A percentile compares a stretch with the other conserved stretches of the same genome.
These are phyloP conservation scores for Trichoderma koningiopsis DNA, from an alignment of 2,329 filamentous ascomycete species.

Conservation along the genomic window DNA sequence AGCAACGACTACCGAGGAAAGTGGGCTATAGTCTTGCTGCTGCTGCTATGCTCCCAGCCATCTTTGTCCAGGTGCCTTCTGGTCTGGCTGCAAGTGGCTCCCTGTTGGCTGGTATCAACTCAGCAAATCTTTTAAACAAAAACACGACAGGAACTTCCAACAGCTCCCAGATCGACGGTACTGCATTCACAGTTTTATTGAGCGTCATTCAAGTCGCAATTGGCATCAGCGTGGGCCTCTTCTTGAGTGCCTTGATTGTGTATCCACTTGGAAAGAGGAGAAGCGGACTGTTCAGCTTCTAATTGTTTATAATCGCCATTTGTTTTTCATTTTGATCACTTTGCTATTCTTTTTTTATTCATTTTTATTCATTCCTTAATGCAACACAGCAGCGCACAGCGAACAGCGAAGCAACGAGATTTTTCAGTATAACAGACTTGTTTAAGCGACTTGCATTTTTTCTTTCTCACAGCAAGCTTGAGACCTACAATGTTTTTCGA, in stretches of 20 bases:
- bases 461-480: background rate
- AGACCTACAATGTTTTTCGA: background rate
- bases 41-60: slow-evolving; percentile 81
- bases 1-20: slow-evolving; percentile 42
- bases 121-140: slow-evolving; percentile 56
- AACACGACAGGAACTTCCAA: slow-evolving; percentile 39
- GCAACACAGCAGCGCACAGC: background rate
- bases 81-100: slow-evolving; percentile 63
- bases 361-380: background rate
- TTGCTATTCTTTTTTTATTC: background rate
- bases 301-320: slow-evolving; percentile 16
- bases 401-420: background rate
- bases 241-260: slow-evolving; percentile 57
- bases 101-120: slow-evolving; percentile 58
- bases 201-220: slow-evolving; percentile 64
- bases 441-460: background rate
- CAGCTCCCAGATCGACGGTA: slow-evolving; percentile 41
- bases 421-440: background rate
- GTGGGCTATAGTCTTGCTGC: slow-evolving; percentile 78
- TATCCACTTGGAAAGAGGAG: slow-evolving; percentile 61
- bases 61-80: slow-evolving; percentile 71
- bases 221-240: slow-evolving; percentile 63
- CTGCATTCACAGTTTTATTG: slow-evolving; percentile 56
- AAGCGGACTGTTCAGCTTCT: slow-evolving; percentile 60
- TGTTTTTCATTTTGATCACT: background rate